Base-by-base conservation (phyloP, 83 land plant genomes). In the Thuja plicata region DNA sequence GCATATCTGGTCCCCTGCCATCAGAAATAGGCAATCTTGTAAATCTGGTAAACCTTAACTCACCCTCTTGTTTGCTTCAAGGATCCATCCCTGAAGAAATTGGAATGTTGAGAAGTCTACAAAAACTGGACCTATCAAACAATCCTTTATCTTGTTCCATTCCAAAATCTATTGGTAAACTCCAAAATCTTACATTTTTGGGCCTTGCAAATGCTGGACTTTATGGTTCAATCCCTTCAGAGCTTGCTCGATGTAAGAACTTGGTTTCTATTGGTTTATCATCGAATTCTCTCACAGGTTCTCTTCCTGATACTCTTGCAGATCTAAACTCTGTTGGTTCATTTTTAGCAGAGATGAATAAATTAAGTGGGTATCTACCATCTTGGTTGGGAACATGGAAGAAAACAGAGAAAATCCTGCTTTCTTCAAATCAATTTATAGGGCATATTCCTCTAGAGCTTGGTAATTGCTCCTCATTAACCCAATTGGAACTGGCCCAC, bases 201-300 rank as follows among this genome's bases (percentile, higher is more conserved):
- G 21, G 88, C 52, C 90, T 90, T 19, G 71, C 89, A 19, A 50
- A 89, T 86, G 89, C 91, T 17, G 92, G 89, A 41, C 80, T 95
- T 10, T 91, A 84, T 66, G 96, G 96, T 13, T 48, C 70, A 16
- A 92, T 95, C n/a, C 96, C 96, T 24, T 88, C 78, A 27, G 88
- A 91, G 48, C 66, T 94, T 43, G 94, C 93, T 19, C 74, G 89
- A 41, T 90, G 91, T 46, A 89, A 62, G 38, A 92, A 91, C 9
- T 91, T 95, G 34, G 79, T n/a, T 60, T 57, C 52, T 17, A 48
- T 93, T 24, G 85, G 88, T 40, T 79, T 95, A 21, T 90, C 96
- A 13, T 92, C 85, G 86, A 95, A 95, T 87, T 90, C 88, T 62
- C 91, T 95, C 32, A 79, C 90, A 35, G 96, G 95, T 16, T 66